Evolutionary conservation across 2,329 filamentous ascomycete species (phyloP).

Genomic region (Phyllosticta capitalensis): DNA sequence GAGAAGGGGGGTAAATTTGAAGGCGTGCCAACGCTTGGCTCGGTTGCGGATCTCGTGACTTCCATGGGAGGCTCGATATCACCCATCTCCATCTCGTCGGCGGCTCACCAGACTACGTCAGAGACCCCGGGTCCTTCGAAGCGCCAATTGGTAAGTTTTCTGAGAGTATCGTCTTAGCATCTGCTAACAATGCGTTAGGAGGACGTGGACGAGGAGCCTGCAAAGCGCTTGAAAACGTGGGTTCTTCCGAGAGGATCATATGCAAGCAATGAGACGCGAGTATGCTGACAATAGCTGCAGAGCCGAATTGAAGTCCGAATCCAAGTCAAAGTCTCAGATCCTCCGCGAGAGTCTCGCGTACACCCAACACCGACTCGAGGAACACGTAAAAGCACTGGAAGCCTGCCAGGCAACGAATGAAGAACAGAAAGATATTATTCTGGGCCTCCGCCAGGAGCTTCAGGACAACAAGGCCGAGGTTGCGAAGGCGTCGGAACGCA

Average conservation of each 20-base stretch:
- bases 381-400: slow-evolving; percentile 21
- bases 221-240: slow-evolving; percentile 18
- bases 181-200: slow-evolving; percentile 14
- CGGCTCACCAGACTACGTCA: background rate
- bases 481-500: background rate
- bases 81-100: background rate
- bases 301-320: background rate
- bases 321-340: slow-evolving; percentile 14
- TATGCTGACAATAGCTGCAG: slow-evolving; percentile 15
- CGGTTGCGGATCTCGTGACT: slow-evolving; percentile 2
- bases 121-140: background rate
- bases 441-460: background rate
- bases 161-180: background rate
- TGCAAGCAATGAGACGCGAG: background rate
- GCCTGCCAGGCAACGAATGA: slow-evolving; percentile 7
- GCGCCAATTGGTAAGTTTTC: background rate
- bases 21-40: background rate
- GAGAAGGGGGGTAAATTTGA: background rate
- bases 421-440: background rate
- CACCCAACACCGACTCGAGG: slow-evolving; percentile 17
- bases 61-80: background rate
- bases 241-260: slow-evolving; percentile 2
- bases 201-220: slow-evolving; percentile 8
- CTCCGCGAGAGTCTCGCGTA: slow-evolving; percentile 16
- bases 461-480: background rate